These are phyloP conservation scores for Cordyceps javanica DNA, from an alignment of 2,329 filamentous ascomycete species.

Conservation along the genomic window DNA sequence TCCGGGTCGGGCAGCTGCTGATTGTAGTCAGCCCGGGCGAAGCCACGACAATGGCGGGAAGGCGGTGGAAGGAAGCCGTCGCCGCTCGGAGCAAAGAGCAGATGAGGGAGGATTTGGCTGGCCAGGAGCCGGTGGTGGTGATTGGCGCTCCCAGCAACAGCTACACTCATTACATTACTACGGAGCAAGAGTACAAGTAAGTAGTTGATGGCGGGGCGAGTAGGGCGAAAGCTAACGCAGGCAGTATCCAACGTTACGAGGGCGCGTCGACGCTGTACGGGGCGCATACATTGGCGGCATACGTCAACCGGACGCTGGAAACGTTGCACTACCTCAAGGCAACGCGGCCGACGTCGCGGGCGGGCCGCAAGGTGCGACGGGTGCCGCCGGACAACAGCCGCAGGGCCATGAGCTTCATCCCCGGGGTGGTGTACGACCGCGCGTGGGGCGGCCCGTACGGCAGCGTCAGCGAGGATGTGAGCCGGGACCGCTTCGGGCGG, in stretches of 20 bases:
- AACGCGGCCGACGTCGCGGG: slow-evolving; percentile 27
- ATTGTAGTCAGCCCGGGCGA: slow-evolving; percentile 83
- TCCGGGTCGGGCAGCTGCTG: slow-evolving; percentile 77
- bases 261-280: slow-evolving; percentile 86
- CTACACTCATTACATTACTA: slow-evolving; percentile 75
- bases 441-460: slow-evolving; percentile 63
- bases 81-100: slow-evolving; percentile 39
- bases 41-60: slow-evolving; percentile 85
- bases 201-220: slow-evolving; percentile 9
- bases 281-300: slow-evolving; percentile 75
- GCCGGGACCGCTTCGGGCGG: slow-evolving; percentile 39
- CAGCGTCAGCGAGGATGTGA: slow-evolving; percentile 50
- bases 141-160: slow-evolving; percentile 83
- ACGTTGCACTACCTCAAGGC: slow-evolving; percentile 61
- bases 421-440: slow-evolving; percentile 67
- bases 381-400: slow-evolving; percentile 73
- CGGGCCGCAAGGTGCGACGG: slow-evolving; percentile 38
- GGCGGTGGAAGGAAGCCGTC: slow-evolving; percentile 75
- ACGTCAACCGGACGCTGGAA: slow-evolving; percentile 71
- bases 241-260: slow-evolving; percentile 74
- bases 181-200: slow-evolving; percentile 55
- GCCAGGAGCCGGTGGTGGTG: slow-evolving; percentile 60
- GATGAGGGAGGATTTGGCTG: slow-evolving; percentile 34
- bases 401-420: slow-evolving; percentile 69
- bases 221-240: slow-evolving; percentile 17